Conservation (phyloP, 2,329 filamentous ascomycete genomes). For the Diaporthe amygdali region DNA sequence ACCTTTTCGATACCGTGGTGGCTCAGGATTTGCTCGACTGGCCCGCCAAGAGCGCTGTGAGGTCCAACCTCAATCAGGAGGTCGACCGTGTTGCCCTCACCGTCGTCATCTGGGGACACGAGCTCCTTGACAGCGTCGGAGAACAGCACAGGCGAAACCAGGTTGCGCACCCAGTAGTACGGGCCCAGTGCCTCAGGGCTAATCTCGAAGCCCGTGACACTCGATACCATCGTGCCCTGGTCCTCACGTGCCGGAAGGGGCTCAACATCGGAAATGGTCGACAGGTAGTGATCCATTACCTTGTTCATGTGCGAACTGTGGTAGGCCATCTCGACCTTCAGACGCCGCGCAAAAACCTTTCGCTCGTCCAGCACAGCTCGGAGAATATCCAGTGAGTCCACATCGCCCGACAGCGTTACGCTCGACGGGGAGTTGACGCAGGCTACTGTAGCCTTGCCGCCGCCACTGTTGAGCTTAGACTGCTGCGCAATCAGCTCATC, state of each 20-base stretch:
- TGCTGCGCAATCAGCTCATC: constrained; percentile 16
- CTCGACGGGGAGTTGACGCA: constrained; percentile 34
- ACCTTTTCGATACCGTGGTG: constrained; percentile 28
- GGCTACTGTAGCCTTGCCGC: constrained; percentile 18
- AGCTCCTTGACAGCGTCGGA: constrained; percentile 21
- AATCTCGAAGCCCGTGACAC: constrained; percentile 19
- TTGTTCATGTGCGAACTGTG: constrained; percentile 27
- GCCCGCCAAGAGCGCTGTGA: constrained; percentile 35
- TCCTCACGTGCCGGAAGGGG: constrained; percentile 18
- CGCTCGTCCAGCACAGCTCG: constrained; percentile 22
- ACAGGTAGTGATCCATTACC: constrained; percentile 37
- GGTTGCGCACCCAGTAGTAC: constrained; percentile 25
- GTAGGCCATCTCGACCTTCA: constrained; percentile 28
- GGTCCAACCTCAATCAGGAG: constrained; percentile 37
- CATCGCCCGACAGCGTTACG: constrained; percentile 40
- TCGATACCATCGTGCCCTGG: constrained; percentile 19
- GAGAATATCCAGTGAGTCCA: constrained; percentile 32
- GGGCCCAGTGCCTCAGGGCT: constrained; percentile 28
- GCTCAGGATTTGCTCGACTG: constrained; percentile 35
- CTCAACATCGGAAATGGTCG: constrained; percentile 32
- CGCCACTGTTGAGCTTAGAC: neutral
- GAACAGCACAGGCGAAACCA: constrained; percentile 22
- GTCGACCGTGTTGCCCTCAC: constrained; percentile 32
- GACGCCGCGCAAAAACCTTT: constrained; percentile 34
- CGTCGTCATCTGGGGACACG: constrained; percentile 20